Evolutionary conservation across 768 basidiomycete species (phyloP), one percentile per base, ranked within the genome.

Genomic region (Tulasnella sp.): DNA sequence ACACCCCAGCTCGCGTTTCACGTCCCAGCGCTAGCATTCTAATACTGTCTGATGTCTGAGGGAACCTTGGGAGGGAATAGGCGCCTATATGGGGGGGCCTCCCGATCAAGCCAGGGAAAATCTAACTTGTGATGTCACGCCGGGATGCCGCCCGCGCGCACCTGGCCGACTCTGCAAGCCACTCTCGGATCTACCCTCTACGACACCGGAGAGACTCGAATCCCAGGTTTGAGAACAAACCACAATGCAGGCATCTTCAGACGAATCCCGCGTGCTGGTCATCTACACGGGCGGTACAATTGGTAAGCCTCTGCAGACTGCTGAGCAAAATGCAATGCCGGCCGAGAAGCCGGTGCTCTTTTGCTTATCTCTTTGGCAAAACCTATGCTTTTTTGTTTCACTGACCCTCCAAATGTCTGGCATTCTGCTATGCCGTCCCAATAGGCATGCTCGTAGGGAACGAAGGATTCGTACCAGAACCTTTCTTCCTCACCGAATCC

Each of bases 241-340:
- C 72, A 67, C 29, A 45, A 76, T 76, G 75, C 75, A 76, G 40
- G 38, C 67, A 31, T 76, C 75, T 42, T 17, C 67, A 70, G 75
- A 76, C 67, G 93, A 95, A 80, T 89, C 92, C 14, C 87, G 88
- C 73, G 92, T 96, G n/a, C 89, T 95, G 72, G 86, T 96, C 77
- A 91, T 96, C 37, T 95, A 95, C 84, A 95, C 94, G 42, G 94
- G 92, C 38, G 94, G 94, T 19, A 96, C 94, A 0, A 94, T 96
- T 79, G 82, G 82, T 0, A 81, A 81, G 82, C 79, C 80, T 40
- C 3, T 1, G 19, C 22, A 49, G 15, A 14, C n/a, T 42, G 1
- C 19, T 7, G n/a, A 49, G 49, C 49, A 49, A 42, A 42, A 64
- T 25, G 25, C 58, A 64, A 1, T 22, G 49, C 25, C 29, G 39